Evolutionary conservation across 179 eudicot genomes (phyloP), one percentile per base, ranked within the genome.

Genomic region (Silene noctiflora): DNA sequence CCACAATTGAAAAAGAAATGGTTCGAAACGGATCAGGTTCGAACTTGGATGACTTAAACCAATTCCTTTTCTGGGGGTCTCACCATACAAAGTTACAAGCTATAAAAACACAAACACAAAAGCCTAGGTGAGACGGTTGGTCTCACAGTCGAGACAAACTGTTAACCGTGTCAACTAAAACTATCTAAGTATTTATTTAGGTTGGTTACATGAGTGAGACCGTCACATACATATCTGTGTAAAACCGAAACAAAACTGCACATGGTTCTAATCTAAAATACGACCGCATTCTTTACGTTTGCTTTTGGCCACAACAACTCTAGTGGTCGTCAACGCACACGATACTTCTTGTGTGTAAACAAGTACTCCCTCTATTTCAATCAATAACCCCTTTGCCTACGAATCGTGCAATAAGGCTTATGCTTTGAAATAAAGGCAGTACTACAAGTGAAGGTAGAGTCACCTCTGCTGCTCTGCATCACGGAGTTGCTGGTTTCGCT

Each of bases 401-500:
- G 14, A 25, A 10, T 25, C 2, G 17, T 12, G 27, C 69, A 16
- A 64, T 27, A 27, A 64, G 68, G 69, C n/a, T 51, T 51, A 51
- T 51, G 14, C 19, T 3, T 51, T 51, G 58, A 51, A 51, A 16
- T 51, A 16, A 51, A 51, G 59, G 59, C 1, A 5, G 59, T 53
- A 44, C 48, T 44, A 14, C 4, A 16, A 16, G 19, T 17, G 20
- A 53, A 4, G 20, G 19, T 16, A 3, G 6, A 13, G 19, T 53
- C 59, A 53, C 59, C n/a, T n/a, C n/a, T n/a, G n/a, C n/a, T n/a
- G n/a, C n/a, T 53, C 59, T 53, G 59, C 19, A 14, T 14, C 4
- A 83, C 55, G 25, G 17, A 77, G 39, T 78, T 76, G 73, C 42
- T 72, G 75, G 77, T 51, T 61, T 76, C 65, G 73, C 80, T 24